Evolutionary conservation across 306 rosid genomes (phyloP).

Genomic region (Cucumis sativus): Cucumber_9930_V3 NC_026655.2:31693501-31694000

Average conservation of each 20-base stretch:
- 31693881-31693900: too few species aligned
- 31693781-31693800: conserved; percentile 32
- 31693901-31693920: too few species aligned
- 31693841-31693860: background rate
- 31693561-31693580: background rate
- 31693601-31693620: background rate
- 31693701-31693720: conserved; percentile 64
- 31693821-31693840: background rate
- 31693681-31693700: conserved; percentile 82
- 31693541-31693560: background rate
- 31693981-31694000: background rate
- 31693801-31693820: background rate
- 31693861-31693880: background rate
- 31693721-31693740: conserved; percentile 97
- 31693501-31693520: conserved; percentile 75
- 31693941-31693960: too few species aligned
- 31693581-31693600: background rate
- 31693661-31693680: conserved; percentile 96
- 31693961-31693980: background rate
- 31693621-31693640: background rate
- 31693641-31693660: conserved; percentile 61
- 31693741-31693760: conserved; percentile 88
- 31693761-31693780: conserved; percentile 92
- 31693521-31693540: background rate
- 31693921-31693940: too few species aligned